Conservation (phyloP, 164 flowering plant genomes). For the Vitis rupestris region DNA sequence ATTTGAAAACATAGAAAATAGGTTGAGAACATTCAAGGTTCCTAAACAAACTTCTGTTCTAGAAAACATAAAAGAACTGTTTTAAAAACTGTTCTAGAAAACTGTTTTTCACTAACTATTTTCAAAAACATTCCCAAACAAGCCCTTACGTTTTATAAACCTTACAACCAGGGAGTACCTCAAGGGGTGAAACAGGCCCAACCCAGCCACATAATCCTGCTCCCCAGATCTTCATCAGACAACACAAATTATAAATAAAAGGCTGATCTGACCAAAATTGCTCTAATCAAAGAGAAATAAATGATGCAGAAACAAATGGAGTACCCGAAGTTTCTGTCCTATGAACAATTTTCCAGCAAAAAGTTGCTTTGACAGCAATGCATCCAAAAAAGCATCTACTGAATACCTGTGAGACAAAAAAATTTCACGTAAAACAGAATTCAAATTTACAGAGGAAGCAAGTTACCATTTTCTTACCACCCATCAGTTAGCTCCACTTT, state of each 20-base stretch:
- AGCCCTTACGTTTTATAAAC: constrained; percentile 7
- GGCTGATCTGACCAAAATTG: constrained; percentile 8
- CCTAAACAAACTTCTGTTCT: no score
- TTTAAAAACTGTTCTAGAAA: no score
- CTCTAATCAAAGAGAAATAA: constrained; percentile 4
- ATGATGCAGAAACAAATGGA: constrained; percentile 6
- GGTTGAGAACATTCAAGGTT: no score
- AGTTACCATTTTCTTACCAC: constrained; percentile 58
- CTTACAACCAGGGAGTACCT: constrained; percentile 49
- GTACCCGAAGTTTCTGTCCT: constrained; percentile 96
- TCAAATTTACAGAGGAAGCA: not conserved
- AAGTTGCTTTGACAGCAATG: constrained; percentile 58
- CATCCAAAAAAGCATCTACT: constrained; percentile 71
- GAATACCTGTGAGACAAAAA: constrained; percentile 66
- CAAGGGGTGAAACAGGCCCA: constrained; percentile 83
- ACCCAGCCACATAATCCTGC: constrained; percentile 85
- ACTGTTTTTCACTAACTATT: no score
- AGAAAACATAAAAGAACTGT: no score
- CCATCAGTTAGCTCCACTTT: constrained; percentile 93
- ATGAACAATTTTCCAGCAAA: constrained; percentile 66
- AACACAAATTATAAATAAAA: constrained; percentile 19
- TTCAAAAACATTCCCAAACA: not conserved
- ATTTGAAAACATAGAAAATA: no score
- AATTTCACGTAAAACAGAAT: constrained; percentile 9
- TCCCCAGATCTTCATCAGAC: constrained; percentile 79